Percentiles rank a stretch among this genome's conserved stretches.
Conservation (phyloP, 805 yeast species). For the Ogataea philodendri region DNA sequence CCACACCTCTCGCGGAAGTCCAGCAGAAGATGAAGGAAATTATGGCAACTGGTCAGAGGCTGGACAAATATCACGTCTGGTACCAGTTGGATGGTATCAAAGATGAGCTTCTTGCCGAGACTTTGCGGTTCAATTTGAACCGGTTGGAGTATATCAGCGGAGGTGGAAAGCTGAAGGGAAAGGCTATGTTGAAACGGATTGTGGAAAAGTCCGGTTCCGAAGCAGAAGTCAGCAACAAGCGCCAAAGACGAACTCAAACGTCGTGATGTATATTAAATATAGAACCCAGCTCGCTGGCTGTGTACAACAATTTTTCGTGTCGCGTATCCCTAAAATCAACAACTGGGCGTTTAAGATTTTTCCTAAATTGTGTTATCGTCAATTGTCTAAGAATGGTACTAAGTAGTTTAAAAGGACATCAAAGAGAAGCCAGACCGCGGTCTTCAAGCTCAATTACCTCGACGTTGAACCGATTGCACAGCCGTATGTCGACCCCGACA, state of each 20-base stretch:
- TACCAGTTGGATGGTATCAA: constrained; percentile 75
- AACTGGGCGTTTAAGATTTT: constrained; percentile 6
- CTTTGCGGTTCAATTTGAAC: constrained; percentile 54
- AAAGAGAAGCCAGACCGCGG: constrained; percentile 17
- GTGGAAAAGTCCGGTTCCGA: constrained; percentile 30
- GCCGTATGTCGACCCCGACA: constrained; percentile 18
- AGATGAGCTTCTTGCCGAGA: constrained; percentile 66
- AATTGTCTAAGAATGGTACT: constrained; percentile 10
- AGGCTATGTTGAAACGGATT: constrained; percentile 32
- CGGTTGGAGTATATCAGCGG: constrained; percentile 36
- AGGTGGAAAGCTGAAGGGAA: constrained; percentile 36
- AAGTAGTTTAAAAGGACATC: constrained; percentile 5
- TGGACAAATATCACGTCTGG: constrained; percentile 71
- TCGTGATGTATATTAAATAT: constrained; percentile 1
- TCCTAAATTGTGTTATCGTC: background rate
- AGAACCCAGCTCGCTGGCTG: background rate
- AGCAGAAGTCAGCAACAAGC: constrained; percentile 20
- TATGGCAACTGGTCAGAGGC: constrained; percentile 56
- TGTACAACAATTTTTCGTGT: constrained; percentile 2
- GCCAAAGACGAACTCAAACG: constrained; percentile 15
- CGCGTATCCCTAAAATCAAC: constrained; percentile 4
- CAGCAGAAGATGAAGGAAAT: constrained; percentile 59
- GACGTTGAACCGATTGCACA: constrained; percentile 18
- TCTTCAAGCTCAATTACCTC: constrained; percentile 19
- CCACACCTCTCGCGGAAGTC: constrained; percentile 54